phyloP scores from a whole-genome alignment of 805 yeast genomes.

The Clavispora phyllophila region DNA sequence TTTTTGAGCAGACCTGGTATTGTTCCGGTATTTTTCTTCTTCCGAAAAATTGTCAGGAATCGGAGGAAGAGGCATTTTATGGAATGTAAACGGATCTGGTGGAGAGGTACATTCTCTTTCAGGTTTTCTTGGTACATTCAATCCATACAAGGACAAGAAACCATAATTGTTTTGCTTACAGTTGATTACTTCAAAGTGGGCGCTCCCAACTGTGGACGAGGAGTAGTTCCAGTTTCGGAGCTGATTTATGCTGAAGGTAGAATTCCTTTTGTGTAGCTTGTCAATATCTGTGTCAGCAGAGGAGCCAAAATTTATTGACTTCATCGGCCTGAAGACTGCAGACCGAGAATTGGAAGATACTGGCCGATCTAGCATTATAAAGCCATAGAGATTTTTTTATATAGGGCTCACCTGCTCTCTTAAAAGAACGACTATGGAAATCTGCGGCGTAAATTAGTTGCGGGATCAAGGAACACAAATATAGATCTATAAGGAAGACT shows the following conservation, averaged over 20 bases:
- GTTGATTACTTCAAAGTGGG: background rate
- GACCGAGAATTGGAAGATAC: background rate
- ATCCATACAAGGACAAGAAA: background rate
- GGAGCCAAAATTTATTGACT: background rate
- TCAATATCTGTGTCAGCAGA: background rate
- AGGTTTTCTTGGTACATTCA: background rate
- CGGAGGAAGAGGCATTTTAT: background rate
- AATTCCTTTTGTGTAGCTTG: background rate
- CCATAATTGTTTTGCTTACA: background rate
- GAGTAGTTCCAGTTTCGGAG: background rate
- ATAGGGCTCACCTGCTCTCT: too few relatives aligned
- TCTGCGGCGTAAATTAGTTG: too few relatives aligned
- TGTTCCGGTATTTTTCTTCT: background rate
- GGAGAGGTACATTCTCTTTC: background rate
- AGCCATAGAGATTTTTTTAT: background rate
- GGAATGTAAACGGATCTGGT: background rate
- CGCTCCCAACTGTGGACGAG: background rate
- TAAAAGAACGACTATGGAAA: too few relatives aligned
- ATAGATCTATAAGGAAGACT: too few relatives aligned
- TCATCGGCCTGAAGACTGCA: slow-evolving; percentile 1
- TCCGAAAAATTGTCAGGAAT: background rate
- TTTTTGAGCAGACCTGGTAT: background rate
- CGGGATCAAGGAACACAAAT: too few relatives aligned
- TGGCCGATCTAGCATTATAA: background rate
- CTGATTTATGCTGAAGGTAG: background rate